Evolutionary conservation across 495 filamentous ascomycete genomes (phyloP).

Genomic region (Xeromyces bisporus): DNA sequence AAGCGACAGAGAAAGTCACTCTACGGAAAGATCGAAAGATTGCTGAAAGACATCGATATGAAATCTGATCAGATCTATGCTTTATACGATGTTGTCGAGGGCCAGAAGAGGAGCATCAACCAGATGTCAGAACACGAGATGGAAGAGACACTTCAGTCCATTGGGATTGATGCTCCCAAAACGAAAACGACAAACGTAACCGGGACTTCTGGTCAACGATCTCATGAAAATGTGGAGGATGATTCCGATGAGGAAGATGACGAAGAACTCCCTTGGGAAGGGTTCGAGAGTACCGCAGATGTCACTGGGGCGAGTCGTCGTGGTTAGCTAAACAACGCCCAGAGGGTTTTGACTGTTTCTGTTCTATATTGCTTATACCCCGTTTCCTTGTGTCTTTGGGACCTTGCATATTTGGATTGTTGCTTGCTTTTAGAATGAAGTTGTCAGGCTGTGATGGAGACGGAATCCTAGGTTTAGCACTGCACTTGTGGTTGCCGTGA

Average conservation of each 20-base stretch:
- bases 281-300: constrained; percentile 34
- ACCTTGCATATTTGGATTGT: no score
- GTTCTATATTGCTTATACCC: no score
- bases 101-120: constrained; percentile 47
- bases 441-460: no score
- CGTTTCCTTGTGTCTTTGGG: no score
- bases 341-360: no score
- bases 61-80: constrained; percentile 82
- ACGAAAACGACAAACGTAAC: constrained; percentile 15
- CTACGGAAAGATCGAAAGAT: constrained; percentile 42
- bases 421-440: no score
- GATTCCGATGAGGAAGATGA: constrained; percentile 20
- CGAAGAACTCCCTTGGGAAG: constrained; percentile 34
- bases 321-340: no score
- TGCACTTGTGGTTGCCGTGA: no score
- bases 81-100: constrained; percentile 80
- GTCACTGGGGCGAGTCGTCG: constrained; percentile 19
- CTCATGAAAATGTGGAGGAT: constrained; percentile 10
- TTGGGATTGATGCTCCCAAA: constrained; percentile 29
- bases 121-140: constrained; percentile 49
- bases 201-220: constrained; percentile 18
- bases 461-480: no score
- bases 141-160: constrained; percentile 47
- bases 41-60: constrained; percentile 49
- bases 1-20: constrained; percentile 52